Evolutionary conservation across 306 rosid species (phyloP).

Genomic region (Comarum palustre): DNA sequence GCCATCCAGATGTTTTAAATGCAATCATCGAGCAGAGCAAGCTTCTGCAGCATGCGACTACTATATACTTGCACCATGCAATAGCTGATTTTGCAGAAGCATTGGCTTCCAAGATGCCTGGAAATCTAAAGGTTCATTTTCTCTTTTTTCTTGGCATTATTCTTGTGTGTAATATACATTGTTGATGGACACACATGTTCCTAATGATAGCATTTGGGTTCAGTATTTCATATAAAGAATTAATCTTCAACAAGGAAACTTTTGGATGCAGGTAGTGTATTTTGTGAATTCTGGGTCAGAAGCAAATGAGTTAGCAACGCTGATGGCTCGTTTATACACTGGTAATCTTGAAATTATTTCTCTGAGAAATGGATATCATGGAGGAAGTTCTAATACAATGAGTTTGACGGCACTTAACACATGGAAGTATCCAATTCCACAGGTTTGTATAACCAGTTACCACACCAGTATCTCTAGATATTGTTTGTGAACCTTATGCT

Average conservation of each 20-base stretch:
- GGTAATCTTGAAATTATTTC: slow-evolving; percentile 82
- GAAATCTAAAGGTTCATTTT: slow-evolving; percentile 57
- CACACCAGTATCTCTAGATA: too few species aligned
- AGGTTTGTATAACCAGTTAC: slow-evolving; percentile 44
- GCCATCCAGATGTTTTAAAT: slow-evolving; percentile 71
- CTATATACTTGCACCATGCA: slow-evolving; percentile 70
- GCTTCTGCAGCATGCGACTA: slow-evolving; percentile 84
- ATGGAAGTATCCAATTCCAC: slow-evolving; percentile 86
- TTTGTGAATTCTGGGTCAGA: slow-evolving; percentile 92
- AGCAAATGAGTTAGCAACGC: slow-evolving; percentile 85
- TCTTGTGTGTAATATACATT: too few species aligned
- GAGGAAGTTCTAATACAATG: slow-evolving; percentile 75
- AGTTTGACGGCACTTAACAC: slow-evolving; percentile 77
- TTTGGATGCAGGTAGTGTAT: slow-evolving; percentile 67
- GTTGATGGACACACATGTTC: neutral
- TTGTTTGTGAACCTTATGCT: slow-evolving; percentile 17
- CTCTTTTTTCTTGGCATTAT: neutral
- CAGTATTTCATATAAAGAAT: neutral
- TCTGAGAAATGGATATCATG: slow-evolving; percentile 86
- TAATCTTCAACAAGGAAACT: too few species aligned
- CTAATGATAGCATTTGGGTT: neutral
- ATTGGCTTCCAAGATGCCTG: slow-evolving; percentile 77
- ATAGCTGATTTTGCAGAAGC: slow-evolving; percentile 79
- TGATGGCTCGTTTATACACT: slow-evolving; percentile 84
- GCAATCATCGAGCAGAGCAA: slow-evolving; percentile 69